Base-by-base conservation (phyloP, 805 yeast genomes). In the Kodamaea lidongshanica region DNA sequence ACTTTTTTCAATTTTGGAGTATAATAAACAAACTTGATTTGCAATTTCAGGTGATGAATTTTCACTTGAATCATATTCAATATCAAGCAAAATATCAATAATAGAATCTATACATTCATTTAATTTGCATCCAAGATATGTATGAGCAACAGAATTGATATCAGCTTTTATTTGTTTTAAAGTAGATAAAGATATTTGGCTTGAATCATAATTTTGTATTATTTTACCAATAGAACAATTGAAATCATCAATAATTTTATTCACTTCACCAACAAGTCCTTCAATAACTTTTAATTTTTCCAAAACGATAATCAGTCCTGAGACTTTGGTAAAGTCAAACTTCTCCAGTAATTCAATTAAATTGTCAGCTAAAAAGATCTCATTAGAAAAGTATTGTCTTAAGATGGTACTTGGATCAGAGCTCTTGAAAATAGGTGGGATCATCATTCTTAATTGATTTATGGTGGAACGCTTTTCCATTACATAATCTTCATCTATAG, bases 321-420 rank as follows among this genome's bases (percentile, higher is more conserved):
- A 31, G 30, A 31, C 34, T 12, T 26, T 21, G 11, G 16, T 20
- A 12, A 32, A n/a, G 8, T 27, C 23, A 12, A 40, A 38, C 28
- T 28, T 38, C 17, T 33, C 38, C 5, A 20, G 27, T 13, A 40
- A 32, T 25, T 28, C 31, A 24, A 25, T 27, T 15, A 40, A 34
- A 22, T 28, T 35, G 10, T 40, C 33, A 13, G 44, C 44, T 19
- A 30, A 35, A 16, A 40, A 40, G 11, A 40, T 17, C 34, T 40
- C 41, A 23, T 40, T 40, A 31, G 36, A 33, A 29, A 40, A 40
- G 29, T 28, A 38, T 17, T 35, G 41, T 6, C 28, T 8, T 16
- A 29, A 27, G 19, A 25, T 30, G 20, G 19, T 27, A 9, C 19
- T 14, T 7, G 32, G 27, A 27, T 29, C 27, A 6, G 16, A 14